These are phyloP conservation scores for Fusarium paranaense DNA, from an alignment of 2,329 filamentous ascomycete genomes.

Conservation along the genomic window DNA sequence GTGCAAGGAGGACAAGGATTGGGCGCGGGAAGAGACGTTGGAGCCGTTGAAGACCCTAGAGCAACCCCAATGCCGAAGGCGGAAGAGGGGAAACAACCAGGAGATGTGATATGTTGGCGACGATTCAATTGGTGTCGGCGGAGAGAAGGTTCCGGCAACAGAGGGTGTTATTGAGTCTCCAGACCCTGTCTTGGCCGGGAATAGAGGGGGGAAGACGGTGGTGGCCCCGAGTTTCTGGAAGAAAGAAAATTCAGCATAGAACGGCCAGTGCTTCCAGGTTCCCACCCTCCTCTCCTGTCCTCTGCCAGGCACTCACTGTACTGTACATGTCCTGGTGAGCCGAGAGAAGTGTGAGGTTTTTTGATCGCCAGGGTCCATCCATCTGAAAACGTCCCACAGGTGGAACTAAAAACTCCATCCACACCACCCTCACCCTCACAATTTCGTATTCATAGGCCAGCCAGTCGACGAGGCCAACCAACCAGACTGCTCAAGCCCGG, in stretches of 20 bases:
- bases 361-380: conserved; percentile 40
- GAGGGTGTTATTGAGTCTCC: background rate
- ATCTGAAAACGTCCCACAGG: conserved; percentile 25
- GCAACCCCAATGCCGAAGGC: background rate
- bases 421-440: conserved; percentile 8
- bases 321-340: background rate
- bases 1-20: background rate
- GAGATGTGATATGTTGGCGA: conserved; percentile 4
- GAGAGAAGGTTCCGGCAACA: conserved; percentile 29
- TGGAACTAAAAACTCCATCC: conserved; percentile 19
- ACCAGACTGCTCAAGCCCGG: background rate
- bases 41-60: conserved; percentile 2
- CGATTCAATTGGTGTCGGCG: conserved; percentile 8
- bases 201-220: background rate
- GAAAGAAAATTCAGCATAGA: background rate
- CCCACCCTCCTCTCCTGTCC: background rate
- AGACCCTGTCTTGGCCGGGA: background rate
- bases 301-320: background rate
- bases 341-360: conserved; percentile 14
- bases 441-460: conserved; percentile 1
- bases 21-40: conserved; percentile 5
- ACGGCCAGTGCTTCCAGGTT: background rate
- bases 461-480: background rate
- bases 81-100: background rate
- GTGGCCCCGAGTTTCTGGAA: background rate